Conservation (phyloP, 2,329 filamentous ascomycete genomes). For the Colletotrichum somersetense region DNA sequence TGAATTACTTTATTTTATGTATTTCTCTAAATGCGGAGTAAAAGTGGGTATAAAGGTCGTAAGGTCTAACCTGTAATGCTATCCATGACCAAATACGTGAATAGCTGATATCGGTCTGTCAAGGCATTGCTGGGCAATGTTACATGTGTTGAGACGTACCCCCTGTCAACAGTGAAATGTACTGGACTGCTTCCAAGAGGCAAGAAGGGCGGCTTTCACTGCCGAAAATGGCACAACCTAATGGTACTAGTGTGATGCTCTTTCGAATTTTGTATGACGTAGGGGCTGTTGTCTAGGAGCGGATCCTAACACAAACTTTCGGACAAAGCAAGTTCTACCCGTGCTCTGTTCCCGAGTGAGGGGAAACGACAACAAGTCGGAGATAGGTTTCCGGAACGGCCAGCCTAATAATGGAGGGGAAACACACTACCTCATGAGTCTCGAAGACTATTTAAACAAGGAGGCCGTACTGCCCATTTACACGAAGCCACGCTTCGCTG, state of each 20-base stretch:
- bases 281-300: not conserved
- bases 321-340: too few species aligned
- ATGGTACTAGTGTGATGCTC: not conserved
- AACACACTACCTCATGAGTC: not conserved
- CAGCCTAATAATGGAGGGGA: not conserved
- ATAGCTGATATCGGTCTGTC: too few species aligned
- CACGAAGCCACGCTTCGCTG: not conserved
- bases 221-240: not conserved
- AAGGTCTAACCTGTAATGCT: too few species aligned
- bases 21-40: too few species aligned
- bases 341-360: not conserved
- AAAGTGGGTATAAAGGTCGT: too few species aligned
- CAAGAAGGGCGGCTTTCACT: not conserved
- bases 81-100: too few species aligned
- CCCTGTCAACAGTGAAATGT: not conserved
- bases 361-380: not conserved
- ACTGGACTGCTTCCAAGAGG: not conserved
- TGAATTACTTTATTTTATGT: too few species aligned
- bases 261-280: not conserved
- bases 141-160: not conserved
- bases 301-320: not conserved
- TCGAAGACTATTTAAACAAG: too few species aligned
- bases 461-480: not conserved
- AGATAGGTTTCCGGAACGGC: not conserved
- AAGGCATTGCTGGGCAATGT: too few species aligned